Evolutionary conservation across 1,284 basidiomycete genomes (phyloP), one percentile per base, ranked within the genome.

Genomic region (Filobasidium uniguttulatum): DNA sequence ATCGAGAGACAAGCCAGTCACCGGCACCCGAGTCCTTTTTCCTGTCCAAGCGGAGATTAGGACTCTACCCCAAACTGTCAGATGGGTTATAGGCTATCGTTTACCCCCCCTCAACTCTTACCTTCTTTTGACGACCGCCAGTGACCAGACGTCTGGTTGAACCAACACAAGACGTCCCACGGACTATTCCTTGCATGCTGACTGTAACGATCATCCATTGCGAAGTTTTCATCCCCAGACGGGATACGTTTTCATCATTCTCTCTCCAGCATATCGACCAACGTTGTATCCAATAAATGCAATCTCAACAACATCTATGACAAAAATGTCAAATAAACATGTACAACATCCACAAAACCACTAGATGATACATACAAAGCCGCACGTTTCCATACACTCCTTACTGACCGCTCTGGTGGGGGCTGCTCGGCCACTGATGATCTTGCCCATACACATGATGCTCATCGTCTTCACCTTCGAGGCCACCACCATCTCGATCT

Each of bases 401-500:
- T 15, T 10, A 34, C 15, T 15, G 15, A 10, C 3, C 9, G 33
- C 9, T 34, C 33, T 34, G 19, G 9, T 14, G 33, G 33, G 19
- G 3, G 33, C 4, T 15, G 9, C 33, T 34, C 33, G 33, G 19
- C 19, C 33, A n/a, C n/a, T n/a, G n/a, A n/a, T n/a, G 17, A 40
- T 12, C 26, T 12, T 5, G 15, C 40, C 10, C 22, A 14, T 43
- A 12, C 29, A 17, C 23, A 12, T 28, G 15, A 15, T 43, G 25
- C 3, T 78, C 76, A 44, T 75, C 72, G 36, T 75, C 77, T 64
- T 85, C 86, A 23, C 83, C 83, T 46, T 83, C 83, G 35, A 82
- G 67, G 38, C 85, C 85, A 63, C 88, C 85, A 64, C 85, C 88
- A 35, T 83, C 87, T 34, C 83, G 76, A 64, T 86, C 83, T 59